Evolutionary conservation across 441 rosid species (phyloP), one percentile per base, ranked within the genome.

Genomic region (Biscutella laevigata): DNA sequence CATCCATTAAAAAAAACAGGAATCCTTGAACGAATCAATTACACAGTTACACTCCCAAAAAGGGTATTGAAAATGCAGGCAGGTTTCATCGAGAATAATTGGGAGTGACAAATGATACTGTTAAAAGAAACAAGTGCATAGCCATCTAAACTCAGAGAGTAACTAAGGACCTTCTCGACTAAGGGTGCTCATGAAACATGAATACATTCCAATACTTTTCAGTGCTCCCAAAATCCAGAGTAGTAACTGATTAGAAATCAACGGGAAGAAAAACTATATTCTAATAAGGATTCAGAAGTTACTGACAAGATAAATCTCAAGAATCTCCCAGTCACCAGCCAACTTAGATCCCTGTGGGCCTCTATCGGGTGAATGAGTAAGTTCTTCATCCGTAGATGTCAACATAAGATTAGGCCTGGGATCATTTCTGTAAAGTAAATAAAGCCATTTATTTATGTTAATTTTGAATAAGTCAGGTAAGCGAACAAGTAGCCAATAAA

Each of bases 231-330:
- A 30, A 54, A 22, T 20, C 26, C 26, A 32, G 32, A 64, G 14
- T 32, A 25, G n/a, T 13, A 39, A 27, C 25, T 32, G 21, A 53
- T 4, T 38, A 44, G 44, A 27, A 17, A 49, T 12, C 50, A 54
- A 33, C 8, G 24, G n/a, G 14, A 27, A 57, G 22, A 41, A 15
- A 37, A 38, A 34, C 3, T 20, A 7, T 14, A 22, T 22, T 28
- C 7, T 8, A 41, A 19, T 20, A 60, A 47, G 29, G 29, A 69
- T 46, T 69, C 25, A 62, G 60, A 73, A 68, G 64, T 58, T 66
- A 84, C 84, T 32, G 34, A 94, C 99, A 72, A 94, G 82, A 80
- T 89, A 94, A 65, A 66, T 75, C 72, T 89, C 97, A 32, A 94
- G 96, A 67, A 74, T 76, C 72, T 84, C 97, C 99, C 99, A 89